Evolutionary conservation across 352 stramenopile species (phyloP).

Genomic region (Phytopythium delawarense): DNA sequence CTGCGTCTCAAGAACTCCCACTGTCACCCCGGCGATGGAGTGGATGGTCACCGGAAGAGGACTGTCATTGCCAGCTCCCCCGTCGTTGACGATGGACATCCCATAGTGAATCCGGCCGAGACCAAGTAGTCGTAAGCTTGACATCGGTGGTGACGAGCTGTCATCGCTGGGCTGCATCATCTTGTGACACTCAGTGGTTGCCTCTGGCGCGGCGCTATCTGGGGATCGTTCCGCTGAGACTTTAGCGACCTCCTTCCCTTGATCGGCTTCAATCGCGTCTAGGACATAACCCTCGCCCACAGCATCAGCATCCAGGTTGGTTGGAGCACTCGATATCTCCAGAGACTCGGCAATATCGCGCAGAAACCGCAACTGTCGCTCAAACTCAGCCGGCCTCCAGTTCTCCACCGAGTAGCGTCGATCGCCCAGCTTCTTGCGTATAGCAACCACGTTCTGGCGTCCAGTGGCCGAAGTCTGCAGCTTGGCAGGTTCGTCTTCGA

Average conservation of each 20-base stretch:
- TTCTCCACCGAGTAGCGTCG: constrained; percentile 37
- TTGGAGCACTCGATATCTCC: not conserved
- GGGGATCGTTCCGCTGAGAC: not conserved
- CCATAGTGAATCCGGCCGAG: constrained; percentile 19
- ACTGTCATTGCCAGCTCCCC: not conserved
- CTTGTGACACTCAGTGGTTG: not conserved
- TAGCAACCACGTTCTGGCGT: constrained; percentile 16
- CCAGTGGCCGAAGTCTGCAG: not conserved
- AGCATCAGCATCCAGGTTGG: not conserved
- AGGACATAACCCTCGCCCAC: not conserved
- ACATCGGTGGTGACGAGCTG: constrained; percentile 3
- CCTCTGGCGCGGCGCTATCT: not conserved
- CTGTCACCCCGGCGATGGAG: constrained; percentile 19
- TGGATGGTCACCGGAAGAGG: constrained; percentile 30
- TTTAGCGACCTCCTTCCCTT: not conserved
- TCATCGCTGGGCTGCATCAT: not conserved
- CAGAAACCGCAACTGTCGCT: constrained; percentile 42
- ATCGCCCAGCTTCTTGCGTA: constrained; percentile 43
- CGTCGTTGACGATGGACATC: no score
- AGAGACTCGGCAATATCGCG: constrained; percentile 43
- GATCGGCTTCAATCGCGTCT: not conserved
- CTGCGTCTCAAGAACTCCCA: constrained; percentile 19
- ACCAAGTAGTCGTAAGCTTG: constrained; percentile 21
- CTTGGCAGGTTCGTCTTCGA: not conserved
- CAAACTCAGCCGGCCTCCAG: constrained; percentile 38